Base-by-base conservation (phyloP, 83 land plant genomes). In the Diphasiastrum complanatum region DNA sequence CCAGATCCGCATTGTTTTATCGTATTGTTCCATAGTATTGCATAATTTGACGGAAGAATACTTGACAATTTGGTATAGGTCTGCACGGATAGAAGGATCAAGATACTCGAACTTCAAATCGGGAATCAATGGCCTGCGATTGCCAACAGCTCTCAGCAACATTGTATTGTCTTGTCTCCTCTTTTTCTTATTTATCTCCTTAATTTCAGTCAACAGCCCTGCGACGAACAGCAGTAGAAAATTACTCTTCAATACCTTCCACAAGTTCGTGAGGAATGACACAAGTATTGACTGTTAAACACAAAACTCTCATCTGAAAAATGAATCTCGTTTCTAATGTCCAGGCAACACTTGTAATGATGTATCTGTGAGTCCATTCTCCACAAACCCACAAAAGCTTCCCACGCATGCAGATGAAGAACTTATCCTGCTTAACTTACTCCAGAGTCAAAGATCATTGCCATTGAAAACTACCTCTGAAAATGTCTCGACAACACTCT, bases 1-100 rank as follows among this genome's bases (percentile, higher is more conserved):
- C 86, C 83, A 85, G 1, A 79, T 37, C 51, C 73, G 52, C 86
- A 82, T 70, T 8, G 76, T 70, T 40, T 79, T 82, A 26, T 85
- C 83, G 29, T 78, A 38, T 29, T 85, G 86, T 28, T 82, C 89
- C 56, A 69, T 62, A 16, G 86, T 66, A 32, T 72, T 66, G 36
- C 83, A 69, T 11, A 82, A 67, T 51, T 85, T 83, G 43, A 72
- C 78, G 25, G 81, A 70, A 18, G 86, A 82, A 59, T 85, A 79
- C 50, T 85, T 82, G 28, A 85, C 76, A 30, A 85, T 73, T 58
- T 67, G 67, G 56, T 74, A 82, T 36, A 85, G 27, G 54, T 85
- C 86, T 23, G 82, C 78, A 68, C 82, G 78, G 24, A 85, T 65
- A 16, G 72, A 64, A 22, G 72, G 47, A 51, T 85, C 89, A 23